These are phyloP conservation scores for Podaxis rugospora DNA, from an alignment of 768 basidiomycete genomes.

Conservation along the genomic window DNA sequence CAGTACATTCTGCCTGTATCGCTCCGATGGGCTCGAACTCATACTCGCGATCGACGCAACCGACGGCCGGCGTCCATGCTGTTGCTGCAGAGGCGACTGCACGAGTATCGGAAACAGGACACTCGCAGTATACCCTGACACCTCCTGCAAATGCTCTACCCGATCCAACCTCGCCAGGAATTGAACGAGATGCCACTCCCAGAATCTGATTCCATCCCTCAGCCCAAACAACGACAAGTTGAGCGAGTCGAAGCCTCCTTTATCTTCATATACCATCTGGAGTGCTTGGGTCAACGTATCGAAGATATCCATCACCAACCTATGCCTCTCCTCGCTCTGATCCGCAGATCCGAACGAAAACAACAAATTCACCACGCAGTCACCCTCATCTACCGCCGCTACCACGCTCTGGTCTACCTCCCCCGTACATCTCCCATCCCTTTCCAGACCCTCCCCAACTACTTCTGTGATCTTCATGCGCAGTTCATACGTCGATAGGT, in stretches of 20 bases:
- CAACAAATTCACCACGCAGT: background rate
- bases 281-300: background rate
- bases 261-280: conserved; percentile 5
- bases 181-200: background rate
- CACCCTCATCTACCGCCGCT: background rate
- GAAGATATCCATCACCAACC: conserved; percentile 3
- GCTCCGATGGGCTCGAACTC: background rate
- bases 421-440: no score
- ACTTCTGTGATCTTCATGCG: conserved; percentile 2
- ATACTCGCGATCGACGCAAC: background rate
- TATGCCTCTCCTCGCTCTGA: conserved; percentile 7
- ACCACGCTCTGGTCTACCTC: no score
- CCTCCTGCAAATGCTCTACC: conserved; percentile 7
- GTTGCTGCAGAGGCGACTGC: conserved; percentile 5
- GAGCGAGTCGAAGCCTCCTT: conserved; percentile 5
- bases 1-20: conserved; percentile 5
- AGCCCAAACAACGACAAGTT: conserved; percentile 5
- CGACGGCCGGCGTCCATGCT: background rate
- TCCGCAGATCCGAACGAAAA: background rate
- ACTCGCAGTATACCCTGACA: conserved; percentile 7
- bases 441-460: background rate
- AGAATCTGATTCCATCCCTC: conserved; percentile 2
- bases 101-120: conserved; percentile 7
- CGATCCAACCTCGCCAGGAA: background rate
- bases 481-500: background rate